Conservation (phyloP, 2,329 filamentous ascomycete genomes). For the Paracoccidioides lutzii region DNA sequence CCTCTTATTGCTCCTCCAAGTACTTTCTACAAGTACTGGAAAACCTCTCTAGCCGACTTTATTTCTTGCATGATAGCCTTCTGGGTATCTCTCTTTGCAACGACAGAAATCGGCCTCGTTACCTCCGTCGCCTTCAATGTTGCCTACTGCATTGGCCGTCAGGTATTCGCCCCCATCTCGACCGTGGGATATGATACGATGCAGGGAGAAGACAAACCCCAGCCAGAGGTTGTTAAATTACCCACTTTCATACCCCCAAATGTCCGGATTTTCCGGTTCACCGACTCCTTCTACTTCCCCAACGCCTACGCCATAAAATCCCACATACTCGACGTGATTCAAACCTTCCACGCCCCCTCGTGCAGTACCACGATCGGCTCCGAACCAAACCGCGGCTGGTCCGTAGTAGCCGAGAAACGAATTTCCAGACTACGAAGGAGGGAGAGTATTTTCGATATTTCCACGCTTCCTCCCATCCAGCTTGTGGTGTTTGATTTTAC, state of each 20-base stretch:
- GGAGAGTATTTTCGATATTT: constrained; percentile 22
- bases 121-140: constrained; percentile 51
- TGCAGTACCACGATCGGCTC: constrained; percentile 26
- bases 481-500: constrained; percentile 42
- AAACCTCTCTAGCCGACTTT: constrained; percentile 51
- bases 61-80: constrained; percentile 50
- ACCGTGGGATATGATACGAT: constrained; percentile 17
- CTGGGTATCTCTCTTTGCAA: constrained; percentile 51
- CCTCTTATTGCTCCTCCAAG: constrained; percentile 46
- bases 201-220: constrained; percentile 17
- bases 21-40: constrained; percentile 51
- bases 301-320: constrained; percentile 45
- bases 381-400: constrained; percentile 40
- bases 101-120: constrained; percentile 48
- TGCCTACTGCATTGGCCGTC: constrained; percentile 45
- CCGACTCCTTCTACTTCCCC: constrained; percentile 47
- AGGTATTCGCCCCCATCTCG: constrained; percentile 41
- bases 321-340: constrained; percentile 38
- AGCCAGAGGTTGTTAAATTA: constrained; percentile 14
- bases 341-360: constrained; percentile 33
- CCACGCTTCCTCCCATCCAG: constrained; percentile 28
- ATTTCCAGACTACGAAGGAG: constrained; percentile 35
- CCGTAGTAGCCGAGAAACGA: constrained; percentile 38
- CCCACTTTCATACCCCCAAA: constrained; percentile 29
- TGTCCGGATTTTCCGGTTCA: constrained; percentile 44